Percentiles rank a stretch among this genome's conserved stretches.
Evolutionary conservation across 2,329 filamentous ascomycete species (phyloP).

Genomic region (Curvularia verruculosa): DNA sequence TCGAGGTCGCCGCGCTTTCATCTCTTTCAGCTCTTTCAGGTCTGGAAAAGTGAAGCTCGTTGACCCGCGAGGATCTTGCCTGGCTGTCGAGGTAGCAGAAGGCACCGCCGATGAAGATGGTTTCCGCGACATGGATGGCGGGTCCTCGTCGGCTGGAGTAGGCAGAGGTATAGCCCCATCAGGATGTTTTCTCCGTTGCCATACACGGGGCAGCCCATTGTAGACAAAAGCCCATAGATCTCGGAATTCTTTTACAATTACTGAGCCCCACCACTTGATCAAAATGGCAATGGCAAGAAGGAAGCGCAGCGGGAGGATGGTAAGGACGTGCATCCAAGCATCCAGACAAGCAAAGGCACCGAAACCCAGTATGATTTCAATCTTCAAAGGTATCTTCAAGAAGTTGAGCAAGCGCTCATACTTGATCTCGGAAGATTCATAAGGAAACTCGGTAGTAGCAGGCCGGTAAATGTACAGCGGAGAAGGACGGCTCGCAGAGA

Average conservation of each 20-base stretch:
- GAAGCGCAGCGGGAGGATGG: slow-evolving; percentile 89
- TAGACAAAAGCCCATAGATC: slow-evolving; percentile 80
- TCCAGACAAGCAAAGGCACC: slow-evolving; percentile 91
- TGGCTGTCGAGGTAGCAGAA: slow-evolving; percentile 24
- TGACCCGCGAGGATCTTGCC: slow-evolving; percentile 29
- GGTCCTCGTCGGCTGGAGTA: slow-evolving; percentile 39
- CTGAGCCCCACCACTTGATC: slow-evolving; percentile 75
- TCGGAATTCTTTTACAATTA: slow-evolving; percentile 71
- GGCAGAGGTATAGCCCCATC: slow-evolving; percentile 35
- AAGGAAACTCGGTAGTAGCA: slow-evolving; percentile 67
- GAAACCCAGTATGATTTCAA: slow-evolving; percentile 86
- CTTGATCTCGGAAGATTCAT: slow-evolving; percentile 91
- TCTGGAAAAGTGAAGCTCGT: slow-evolving; percentile 39
- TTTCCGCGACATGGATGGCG: slow-evolving; percentile 33
- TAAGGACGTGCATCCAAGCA: slow-evolving; percentile 96
- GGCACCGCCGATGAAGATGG: slow-evolving; percentile 30
- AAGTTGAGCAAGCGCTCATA: slow-evolving; percentile 92
- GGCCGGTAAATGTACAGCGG: slow-evolving; percentile 68
- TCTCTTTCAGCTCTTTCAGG: slow-evolving; percentile 36
- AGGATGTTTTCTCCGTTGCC: slow-evolving; percentile 64
- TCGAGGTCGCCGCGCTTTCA: slow-evolving; percentile 35
- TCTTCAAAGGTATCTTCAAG: slow-evolving; percentile 75
- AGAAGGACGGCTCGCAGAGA: slow-evolving; percentile 65
- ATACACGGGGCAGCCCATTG: slow-evolving; percentile 78
- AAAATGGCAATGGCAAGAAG: slow-evolving; percentile 79